phyloP scores from a whole-genome alignment of 805 yeast genomes.

The Wickerhamomyces chambardii region DNA sequence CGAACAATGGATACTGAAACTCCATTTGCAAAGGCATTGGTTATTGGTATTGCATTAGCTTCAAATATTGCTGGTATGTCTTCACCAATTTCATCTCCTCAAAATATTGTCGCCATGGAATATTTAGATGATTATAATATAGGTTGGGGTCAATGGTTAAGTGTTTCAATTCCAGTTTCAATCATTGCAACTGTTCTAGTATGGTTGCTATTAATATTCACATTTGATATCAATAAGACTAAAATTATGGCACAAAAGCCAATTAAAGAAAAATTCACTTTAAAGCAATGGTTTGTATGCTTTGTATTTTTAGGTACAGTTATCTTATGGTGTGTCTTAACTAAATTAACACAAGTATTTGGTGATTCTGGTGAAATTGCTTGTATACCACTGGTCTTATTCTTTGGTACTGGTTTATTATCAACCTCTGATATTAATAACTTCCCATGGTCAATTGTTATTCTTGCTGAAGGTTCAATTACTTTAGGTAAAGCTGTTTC shows the following conservation, averaged over 20 bases:
- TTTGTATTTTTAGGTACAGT: constrained; percentile 69
- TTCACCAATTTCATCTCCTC: constrained; percentile 95
- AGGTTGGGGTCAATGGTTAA: constrained; percentile 90
- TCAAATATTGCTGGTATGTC: constrained; percentile 96
- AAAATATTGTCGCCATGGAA: constrained; percentile 83
- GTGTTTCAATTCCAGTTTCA: constrained; percentile 78
- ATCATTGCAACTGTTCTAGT: constrained; percentile 48
- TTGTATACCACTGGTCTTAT: constrained; percentile 71
- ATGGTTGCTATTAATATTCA: constrained; percentile 59
- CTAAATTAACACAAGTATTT: constrained; percentile 56
- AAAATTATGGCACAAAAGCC: constrained; percentile 36
- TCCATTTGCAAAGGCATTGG: constrained; percentile 72
- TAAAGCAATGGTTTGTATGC: constrained; percentile 66
- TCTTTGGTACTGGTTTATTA: constrained; percentile 84
- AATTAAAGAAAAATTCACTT: constrained; percentile 58
- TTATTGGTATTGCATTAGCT: constrained; percentile 88
- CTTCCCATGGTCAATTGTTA: constrained; percentile 94
- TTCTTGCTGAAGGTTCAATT: constrained; percentile 95
- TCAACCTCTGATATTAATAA: constrained; percentile 84
- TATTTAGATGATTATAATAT: constrained; percentile 60
- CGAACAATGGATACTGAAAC: constrained; percentile 77
- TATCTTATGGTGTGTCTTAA: constrained; percentile 82
- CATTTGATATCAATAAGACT: constrained; percentile 40
- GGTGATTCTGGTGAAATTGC: constrained; percentile 96
- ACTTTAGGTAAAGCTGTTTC: constrained; percentile 92